phyloP scores from a whole-genome alignment of 2,329 filamentous ascomycete genomes.

The Colletotrichum lini region DNA sequence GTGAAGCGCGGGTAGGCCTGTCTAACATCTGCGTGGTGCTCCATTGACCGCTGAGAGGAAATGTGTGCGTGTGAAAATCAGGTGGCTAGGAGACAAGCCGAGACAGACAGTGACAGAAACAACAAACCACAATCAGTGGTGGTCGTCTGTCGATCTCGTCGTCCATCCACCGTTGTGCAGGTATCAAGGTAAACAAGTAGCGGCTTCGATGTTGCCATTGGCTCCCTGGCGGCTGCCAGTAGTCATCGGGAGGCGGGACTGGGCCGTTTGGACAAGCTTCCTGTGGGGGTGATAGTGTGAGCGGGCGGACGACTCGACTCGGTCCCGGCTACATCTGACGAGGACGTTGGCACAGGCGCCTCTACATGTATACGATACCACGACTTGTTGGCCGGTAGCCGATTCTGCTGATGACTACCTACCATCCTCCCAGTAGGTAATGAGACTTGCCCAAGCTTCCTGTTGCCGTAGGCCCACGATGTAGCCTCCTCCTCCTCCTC shows the following conservation, averaged over 20 bases:
- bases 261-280: conserved; percentile 41
- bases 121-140: conserved; percentile 15
- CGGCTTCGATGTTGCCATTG: conserved; percentile 24
- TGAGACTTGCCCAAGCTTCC: neutral
- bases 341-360: conserved; percentile 2
- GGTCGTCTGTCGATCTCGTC: conserved; percentile 30
- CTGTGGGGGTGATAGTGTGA: conserved; percentile 25
- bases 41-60: conserved; percentile 18
- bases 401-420: conserved; percentile 5
- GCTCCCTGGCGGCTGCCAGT: conserved; percentile 33
- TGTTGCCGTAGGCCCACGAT: conserved; percentile 3
- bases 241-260: conserved; percentile 36
- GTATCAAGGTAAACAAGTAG: conserved; percentile 29
- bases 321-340: conserved; percentile 34
- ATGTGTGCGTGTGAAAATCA: neutral
- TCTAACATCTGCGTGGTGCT: neutral
- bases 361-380: conserved; percentile 30
- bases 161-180: conserved; percentile 36
- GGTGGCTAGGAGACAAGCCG: conserved; percentile 40
- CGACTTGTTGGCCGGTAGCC: neutral
- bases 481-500: neutral
- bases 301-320: conserved; percentile 6
- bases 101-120: conserved; percentile 5
- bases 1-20: neutral
- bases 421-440: conserved; percentile 1